Base-by-base conservation (phyloP, 83 land plant species). In the Picea engelmannii region DNA sequence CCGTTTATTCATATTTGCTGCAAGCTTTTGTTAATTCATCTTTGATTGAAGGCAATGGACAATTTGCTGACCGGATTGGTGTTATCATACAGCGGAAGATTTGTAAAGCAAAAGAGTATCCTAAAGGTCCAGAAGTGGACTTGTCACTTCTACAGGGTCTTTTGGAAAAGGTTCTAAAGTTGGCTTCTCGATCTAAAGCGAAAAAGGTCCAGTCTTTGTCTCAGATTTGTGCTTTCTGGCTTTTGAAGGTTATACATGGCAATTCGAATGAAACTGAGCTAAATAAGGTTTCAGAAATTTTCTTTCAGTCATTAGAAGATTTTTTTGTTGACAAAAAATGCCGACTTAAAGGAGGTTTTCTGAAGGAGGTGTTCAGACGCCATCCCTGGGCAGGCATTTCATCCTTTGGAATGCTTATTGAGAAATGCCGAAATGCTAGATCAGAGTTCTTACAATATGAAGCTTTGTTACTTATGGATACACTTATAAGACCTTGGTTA, bases 61-160 rank as follows among this genome's bases (percentile, higher is more conserved):
- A 91, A 83, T 88, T 97, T 67, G 88, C 87, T 13, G 89, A 94
- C 76, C 90, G 93, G 0, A 83, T 97, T 27, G 85, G 83, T 66
- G 88, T 84, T 44, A 88, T 96, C 68, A 38, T 97, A 66, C 91
- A 89, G 18, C 90, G 85, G 83, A 90, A 90, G 66, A 85, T 97
- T 23, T 89, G 96, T 77, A 95, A 97, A 81, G 88, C 88, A 13
- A 97, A 95, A 80, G 88, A 86, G 23, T 93, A 89, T 71, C 98
- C 98, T 10, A 94, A 88, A 84, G 93, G 88, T 44, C 78, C 82
- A 63, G 92, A 80, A 4, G 81, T 95, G 6, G 82, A 90, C 35
- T 59, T 88, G 6, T 21, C 86, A 12, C 62, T 67, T 55, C 85
- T 96, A 12, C 87, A 91, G 66, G 68, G 66, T 74, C 80, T 95